Evolutionary conservation across 441 rosid species (phyloP).

Genomic region (Populus hybrid): DNA sequence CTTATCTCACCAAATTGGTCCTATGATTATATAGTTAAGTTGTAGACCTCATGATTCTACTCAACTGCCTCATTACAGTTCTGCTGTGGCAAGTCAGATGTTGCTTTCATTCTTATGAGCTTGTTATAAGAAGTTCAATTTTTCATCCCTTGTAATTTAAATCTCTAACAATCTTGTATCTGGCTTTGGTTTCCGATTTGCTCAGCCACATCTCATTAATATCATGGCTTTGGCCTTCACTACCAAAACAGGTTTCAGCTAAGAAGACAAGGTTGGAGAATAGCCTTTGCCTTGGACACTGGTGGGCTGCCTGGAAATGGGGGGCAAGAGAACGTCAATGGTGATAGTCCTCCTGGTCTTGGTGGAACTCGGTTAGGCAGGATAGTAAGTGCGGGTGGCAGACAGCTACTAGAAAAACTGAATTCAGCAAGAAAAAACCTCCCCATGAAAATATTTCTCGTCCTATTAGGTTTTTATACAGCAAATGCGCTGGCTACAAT

Average conservation of each 20-base stretch:
- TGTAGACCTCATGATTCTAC: not conserved
- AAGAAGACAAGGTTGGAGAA: constrained; percentile 45
- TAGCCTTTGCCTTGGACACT: constrained; percentile 72
- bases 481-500: constrained; percentile 97
- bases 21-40: no score
- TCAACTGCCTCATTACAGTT: not conserved
- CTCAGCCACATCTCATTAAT: not conserved
- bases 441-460: constrained; percentile 84
- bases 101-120: not conserved
- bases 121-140: not conserved
- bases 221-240: constrained; percentile 6
- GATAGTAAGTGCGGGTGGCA: constrained; percentile 79
- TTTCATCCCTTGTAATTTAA: not conserved
- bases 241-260: constrained; percentile 35
- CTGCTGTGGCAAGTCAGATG: not conserved
- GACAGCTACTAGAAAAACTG: constrained; percentile 68
- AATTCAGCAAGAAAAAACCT: constrained; percentile 83
- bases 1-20: not conserved
- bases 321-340: constrained; percentile 45
- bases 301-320: constrained; percentile 68
- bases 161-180: not conserved
- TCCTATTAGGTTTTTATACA: constrained; percentile 87
- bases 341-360: constrained; percentile 49
- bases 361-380: constrained; percentile 86
- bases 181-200: not conserved